Conservation (phyloP, 2,329 filamentous ascomycete genomes). For the Orbilia quercus region DNA sequence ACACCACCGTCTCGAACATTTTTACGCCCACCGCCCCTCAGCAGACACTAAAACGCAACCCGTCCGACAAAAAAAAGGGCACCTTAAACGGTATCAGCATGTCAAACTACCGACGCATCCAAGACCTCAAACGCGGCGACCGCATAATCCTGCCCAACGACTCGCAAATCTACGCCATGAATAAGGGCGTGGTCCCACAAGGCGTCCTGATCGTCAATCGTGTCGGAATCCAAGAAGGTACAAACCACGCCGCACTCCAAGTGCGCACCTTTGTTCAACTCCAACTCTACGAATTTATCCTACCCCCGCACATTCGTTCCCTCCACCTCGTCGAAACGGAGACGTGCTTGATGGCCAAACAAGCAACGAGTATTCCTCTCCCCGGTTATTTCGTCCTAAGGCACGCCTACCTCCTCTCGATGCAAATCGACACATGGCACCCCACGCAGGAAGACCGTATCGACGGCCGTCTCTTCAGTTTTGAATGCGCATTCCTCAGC, state of each 20-base stretch:
- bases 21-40: neutral
- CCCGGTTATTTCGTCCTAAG: slow-evolving; percentile 43
- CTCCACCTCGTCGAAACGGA: slow-evolving; percentile 49
- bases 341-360: slow-evolving; percentile 32
- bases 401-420: slow-evolving; percentile 39
- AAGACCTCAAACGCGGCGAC: slow-evolving; percentile 45
- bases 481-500: slow-evolving; percentile 25
- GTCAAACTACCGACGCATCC: slow-evolving; percentile 42
- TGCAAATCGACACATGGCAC: slow-evolving; percentile 23
- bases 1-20: slow-evolving; percentile 13
- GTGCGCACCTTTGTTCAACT: slow-evolving; percentile 46
- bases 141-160: slow-evolving; percentile 45
- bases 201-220: slow-evolving; percentile 44
- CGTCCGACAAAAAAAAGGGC: slow-evolving; percentile 26
- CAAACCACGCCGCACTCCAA: slow-evolving; percentile 31
- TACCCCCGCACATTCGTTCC: slow-evolving; percentile 36
- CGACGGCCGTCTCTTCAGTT: slow-evolving; percentile 7
- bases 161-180: slow-evolving; percentile 32
- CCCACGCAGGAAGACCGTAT: neutral
- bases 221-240: slow-evolving; percentile 35
- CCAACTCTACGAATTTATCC: slow-evolving; percentile 38
- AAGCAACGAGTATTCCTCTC: slow-evolving; percentile 6
- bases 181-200: slow-evolving; percentile 37
- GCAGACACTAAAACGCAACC: slow-evolving; percentile 17
- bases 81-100: slow-evolving; percentile 29